Evolutionary conservation across 2,329 filamentous ascomycete species (phyloP).

Genomic region (Alternaria angustiovoidea): DNA sequence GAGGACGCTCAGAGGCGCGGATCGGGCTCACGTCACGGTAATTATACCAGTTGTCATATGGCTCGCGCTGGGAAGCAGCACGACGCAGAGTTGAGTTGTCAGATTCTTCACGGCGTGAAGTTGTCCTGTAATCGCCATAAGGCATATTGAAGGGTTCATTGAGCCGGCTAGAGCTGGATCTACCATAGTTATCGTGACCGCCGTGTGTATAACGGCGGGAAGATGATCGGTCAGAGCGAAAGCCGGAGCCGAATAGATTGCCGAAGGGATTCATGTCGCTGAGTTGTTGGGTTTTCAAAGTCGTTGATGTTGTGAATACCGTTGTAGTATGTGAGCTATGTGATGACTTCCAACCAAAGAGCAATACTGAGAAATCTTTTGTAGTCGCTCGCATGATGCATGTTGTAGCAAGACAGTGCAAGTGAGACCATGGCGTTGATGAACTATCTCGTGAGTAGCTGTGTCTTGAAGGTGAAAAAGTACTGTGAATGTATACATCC

Average conservation of each 20-base stretch:
- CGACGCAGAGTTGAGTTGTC: not conserved
- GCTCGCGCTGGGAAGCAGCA: not conserved
- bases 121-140: not conserved
- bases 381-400: rapidly evolving
- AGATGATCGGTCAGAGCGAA: not conserved
- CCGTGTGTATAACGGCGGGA: not conserved
- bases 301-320: not conserved
- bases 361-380: not conserved
- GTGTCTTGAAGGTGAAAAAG: not conserved
- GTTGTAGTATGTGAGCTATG: not conserved
- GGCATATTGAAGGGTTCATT: not conserved
- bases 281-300: not conserved
- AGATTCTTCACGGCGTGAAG: not conserved
- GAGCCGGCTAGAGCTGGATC: not conserved
- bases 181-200: not conserved
- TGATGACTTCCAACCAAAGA: not conserved
- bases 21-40: not conserved
- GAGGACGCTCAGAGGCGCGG: not conserved
- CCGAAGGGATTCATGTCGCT: not conserved
- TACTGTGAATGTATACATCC: not conserved
- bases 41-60: not conserved
- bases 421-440: not conserved
- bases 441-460: not conserved
- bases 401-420: not conserved
- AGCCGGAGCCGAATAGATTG: not conserved